Evolutionary conservation across 2,329 filamentous ascomycete species (phyloP), one percentile per base, ranked within the genome.

Genomic region (Cladosporium sp.): DNA sequence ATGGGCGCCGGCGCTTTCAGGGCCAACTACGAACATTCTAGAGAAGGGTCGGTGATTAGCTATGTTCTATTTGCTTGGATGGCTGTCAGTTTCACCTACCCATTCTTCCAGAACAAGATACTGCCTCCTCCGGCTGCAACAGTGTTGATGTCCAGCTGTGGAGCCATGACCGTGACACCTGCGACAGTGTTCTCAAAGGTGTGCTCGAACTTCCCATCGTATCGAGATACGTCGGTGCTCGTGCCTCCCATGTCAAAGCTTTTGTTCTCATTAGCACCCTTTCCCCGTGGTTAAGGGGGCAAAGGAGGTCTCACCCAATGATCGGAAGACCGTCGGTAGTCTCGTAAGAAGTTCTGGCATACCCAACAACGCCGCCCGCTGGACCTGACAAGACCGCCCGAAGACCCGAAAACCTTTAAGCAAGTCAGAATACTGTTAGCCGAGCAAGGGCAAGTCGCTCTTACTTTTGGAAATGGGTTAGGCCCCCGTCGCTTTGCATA

Each of bases 281-380:
- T n/a, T n/a, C n/a, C n/a, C n/a, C n/a, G n/a, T 7, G 16, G 62
- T 64, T 54, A 16, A 61, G n/a, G n/a, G n/a, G n/a, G n/a, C n/a
- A n/a, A n/a, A n/a, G n/a, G n/a, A n/a, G n/a, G 29, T 51, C n/a
- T n/a, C n/a, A 54, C 0, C 89, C 89, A 59, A 95, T 93, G 1
- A 94, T 85, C 0, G 88, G 87, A 1, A 80, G 86, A 62, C 82
- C 85, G 3, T 86, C 90, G 39, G 84, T 74, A 0, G 82, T 76
- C 55, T 95, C 88, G 64, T 90, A 94, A 0, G 86, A 91, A 0
- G 89, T 94, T 18, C 88, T 80, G 18, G 89, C 88, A 64, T 94
- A 94, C 4, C 89, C 89, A 0, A 94, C 88, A 0, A 94, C 88
- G 20, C 89, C 88, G 25, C 88, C 88, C 8, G 88, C 88, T 1